Percentiles rank a stretch among this genome's conserved stretches.
Conservation (phyloP, 176 grass and related monocot genomes). For the Chloris gayana region DNA sequence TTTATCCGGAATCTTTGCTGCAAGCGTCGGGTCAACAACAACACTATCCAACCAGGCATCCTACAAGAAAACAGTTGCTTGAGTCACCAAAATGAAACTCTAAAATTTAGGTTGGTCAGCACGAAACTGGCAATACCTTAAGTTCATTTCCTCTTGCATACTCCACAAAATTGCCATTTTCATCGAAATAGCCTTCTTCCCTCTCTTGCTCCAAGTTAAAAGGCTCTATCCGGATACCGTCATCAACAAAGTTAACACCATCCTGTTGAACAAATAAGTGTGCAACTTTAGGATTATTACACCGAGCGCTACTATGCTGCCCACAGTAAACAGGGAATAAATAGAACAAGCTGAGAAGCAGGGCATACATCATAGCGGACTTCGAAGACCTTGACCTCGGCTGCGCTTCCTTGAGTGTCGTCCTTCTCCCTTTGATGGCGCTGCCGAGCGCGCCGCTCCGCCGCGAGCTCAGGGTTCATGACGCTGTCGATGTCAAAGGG, state of each 20-base stretch:
- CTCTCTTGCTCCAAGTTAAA: slow-evolving; percentile 97
- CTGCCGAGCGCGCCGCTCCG: slow-evolving; percentile 61
- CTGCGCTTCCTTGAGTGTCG: slow-evolving; percentile 44
- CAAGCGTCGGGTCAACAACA: slow-evolving; percentile 62
- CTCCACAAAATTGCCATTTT: slow-evolving; percentile 87
- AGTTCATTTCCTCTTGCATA: slow-evolving; percentile 78
- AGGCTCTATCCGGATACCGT: slow-evolving; percentile 89
- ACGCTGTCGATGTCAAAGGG: slow-evolving; percentile 50
- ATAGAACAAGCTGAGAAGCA: background rate
- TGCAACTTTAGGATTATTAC: background rate
- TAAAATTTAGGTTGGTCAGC: background rate
- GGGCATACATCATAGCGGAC: slow-evolving; percentile 64
- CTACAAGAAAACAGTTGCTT: slow-evolving; percentile 45
- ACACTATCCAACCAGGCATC: slow-evolving; percentile 93
- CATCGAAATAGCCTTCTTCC: slow-evolving; percentile 96
- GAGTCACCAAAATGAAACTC: slow-evolving; percentile 9
- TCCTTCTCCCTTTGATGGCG: slow-evolving; percentile 54
- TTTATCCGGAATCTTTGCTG: slow-evolving; percentile 49
- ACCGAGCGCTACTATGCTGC: slow-evolving; percentile 11
- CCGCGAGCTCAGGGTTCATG: slow-evolving; percentile 67
- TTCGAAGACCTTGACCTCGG: slow-evolving; percentile 61
- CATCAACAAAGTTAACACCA: slow-evolving; percentile 69
- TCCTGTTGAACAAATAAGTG: slow-evolving; percentile 61
- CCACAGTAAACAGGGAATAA: background rate
- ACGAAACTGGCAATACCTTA: slow-evolving; percentile 54